These are phyloP conservation scores for Phialocephala sp. DNA, from an alignment of 2,329 filamentous ascomycete species.

Conservation along the genomic window DNA sequence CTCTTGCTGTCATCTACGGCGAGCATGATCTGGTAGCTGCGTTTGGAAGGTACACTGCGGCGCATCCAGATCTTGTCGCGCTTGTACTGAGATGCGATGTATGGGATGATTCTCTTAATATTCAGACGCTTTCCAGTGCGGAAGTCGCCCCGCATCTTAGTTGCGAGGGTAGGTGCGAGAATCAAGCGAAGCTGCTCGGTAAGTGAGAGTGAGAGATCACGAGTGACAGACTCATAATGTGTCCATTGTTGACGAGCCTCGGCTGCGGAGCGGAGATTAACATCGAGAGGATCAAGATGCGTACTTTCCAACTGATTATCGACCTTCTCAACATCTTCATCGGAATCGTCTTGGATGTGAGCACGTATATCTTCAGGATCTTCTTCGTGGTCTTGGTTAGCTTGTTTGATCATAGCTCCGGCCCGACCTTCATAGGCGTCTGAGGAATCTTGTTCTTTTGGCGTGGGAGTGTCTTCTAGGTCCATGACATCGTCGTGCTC, in stretches of 20 bases:
- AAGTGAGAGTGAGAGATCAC: slow-evolving; percentile 83
- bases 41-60: slow-evolving; percentile 86
- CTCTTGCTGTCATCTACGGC: slow-evolving; percentile 95
- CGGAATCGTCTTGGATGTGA: slow-evolving; percentile 42
- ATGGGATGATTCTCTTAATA: slow-evolving; percentile 99
- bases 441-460: slow-evolving; percentile 50
- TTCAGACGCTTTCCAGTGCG: slow-evolving; percentile 97
- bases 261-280: slow-evolving; percentile 47
- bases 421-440: slow-evolving; percentile 61
- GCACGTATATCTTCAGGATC: slow-evolving; percentile 58
- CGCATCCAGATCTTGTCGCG: slow-evolving; percentile 99
- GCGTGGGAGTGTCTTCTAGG: slow-evolving; percentile 48
- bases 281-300: slow-evolving; percentile 57
- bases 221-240: slow-evolving; percentile 82
- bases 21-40: slow-evolving; percentile 95
- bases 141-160: slow-evolving; percentile 95
- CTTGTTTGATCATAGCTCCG: slow-evolving; percentile 60
- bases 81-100: slow-evolving; percentile 98
- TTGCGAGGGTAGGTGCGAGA: slow-evolving; percentile 90
- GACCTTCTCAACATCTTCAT: slow-evolving; percentile 46
- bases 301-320: slow-evolving; percentile 72
- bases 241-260: slow-evolving; percentile 81
- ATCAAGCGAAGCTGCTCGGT: slow-evolving; percentile 96
- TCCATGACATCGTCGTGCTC: slow-evolving; percentile 51
- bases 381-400: slow-evolving; percentile 51